Base-by-base conservation (phyloP, 2,329 filamentous ascomycete species). In the Dactylellina drechsleri region DNA sequence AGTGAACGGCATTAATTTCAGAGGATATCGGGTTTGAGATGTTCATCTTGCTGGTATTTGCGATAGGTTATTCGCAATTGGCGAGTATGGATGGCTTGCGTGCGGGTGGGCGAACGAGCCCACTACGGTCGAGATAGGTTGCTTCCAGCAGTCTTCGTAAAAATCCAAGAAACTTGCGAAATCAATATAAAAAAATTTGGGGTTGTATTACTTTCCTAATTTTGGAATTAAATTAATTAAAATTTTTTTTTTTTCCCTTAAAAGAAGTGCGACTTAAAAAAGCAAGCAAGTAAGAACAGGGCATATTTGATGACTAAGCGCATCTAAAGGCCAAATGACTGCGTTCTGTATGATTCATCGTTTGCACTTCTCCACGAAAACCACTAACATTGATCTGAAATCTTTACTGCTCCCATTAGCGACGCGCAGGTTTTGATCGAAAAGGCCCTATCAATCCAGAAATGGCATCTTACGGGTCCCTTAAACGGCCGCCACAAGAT, bases 1-100 rank as follows among this genome's bases (percentile, higher is more conserved):
- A 99, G 81, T 96, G 92, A 80, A 99, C 92, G 81, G 90, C 90
- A 81, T 90, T 88, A 80, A 99, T 91, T 81, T 89, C 86, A 80
- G 93, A 96, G 77, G 91, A 87, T 77, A 97, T 87, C 52, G 95
- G 93, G 81, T 93, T 91, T 76, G 91, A 88, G 79, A 90, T 88
- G 81, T 91, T 91, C 89, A 90, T 90, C 78, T 79, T 83, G 71
- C 47, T 62, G 49, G 31, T 6, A 26, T 50, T 36, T 7, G 20
- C 6, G 26, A 23, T 2, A 1, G 15, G 20, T 54, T 8, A 36
- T 53, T 23, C n/a, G 60, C 40, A 52, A 49, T 45, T 15, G 16
- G n/a, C n/a, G 23, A 31, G 40, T 20, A 50, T 8, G 15, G 23
- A 23, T 23, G 23, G 23, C n/a, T 28, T 4, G 26, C 7, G 26